These are phyloP conservation scores for Chrysoporthe puriensis DNA, from an alignment of 2,329 filamentous ascomycete genomes.

Conservation along the genomic window DNA sequence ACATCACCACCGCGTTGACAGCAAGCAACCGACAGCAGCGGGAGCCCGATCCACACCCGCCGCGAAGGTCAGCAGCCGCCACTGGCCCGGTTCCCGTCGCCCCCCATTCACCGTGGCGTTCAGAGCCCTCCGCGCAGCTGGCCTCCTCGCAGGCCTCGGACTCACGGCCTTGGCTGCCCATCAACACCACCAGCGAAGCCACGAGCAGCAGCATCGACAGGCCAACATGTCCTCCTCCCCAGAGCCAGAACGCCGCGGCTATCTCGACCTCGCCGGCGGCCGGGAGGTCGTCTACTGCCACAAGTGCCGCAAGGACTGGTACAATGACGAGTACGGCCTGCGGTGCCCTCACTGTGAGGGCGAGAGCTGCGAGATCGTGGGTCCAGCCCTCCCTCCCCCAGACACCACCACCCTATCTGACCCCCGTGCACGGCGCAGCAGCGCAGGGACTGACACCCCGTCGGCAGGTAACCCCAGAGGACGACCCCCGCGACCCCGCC, in stretches of 20 bases:
- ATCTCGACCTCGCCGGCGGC: conserved; percentile 53
- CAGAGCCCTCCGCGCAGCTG: conserved; percentile 56
- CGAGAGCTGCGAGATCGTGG: conserved; percentile 85
- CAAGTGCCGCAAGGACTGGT: conserved; percentile 80
- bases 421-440: neutral
- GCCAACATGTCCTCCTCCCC: conserved; percentile 34
- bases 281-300: conserved; percentile 87
- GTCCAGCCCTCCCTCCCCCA: conserved; percentile 38
- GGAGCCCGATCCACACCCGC: neutral
- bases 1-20: neutral
- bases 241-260: conserved; percentile 30
- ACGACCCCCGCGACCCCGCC: conserved; percentile 61
- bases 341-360: conserved; percentile 76
- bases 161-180: conserved; percentile 60
- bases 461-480: conserved; percentile 55
- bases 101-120: conserved; percentile 53
- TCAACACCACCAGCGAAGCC: conserved; percentile 50
- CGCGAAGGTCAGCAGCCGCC: neutral
- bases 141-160: conserved; percentile 62
- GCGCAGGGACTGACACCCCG: conserved; percentile 27
- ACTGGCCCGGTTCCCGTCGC: neutral
- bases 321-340: conserved; percentile 68
- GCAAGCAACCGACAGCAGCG: neutral
- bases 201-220: conserved; percentile 40
- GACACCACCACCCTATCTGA: neutral